Conservation (phyloP, 2,329 filamentous ascomycete genomes). For the Purpureocillium lavendulum region DNA sequence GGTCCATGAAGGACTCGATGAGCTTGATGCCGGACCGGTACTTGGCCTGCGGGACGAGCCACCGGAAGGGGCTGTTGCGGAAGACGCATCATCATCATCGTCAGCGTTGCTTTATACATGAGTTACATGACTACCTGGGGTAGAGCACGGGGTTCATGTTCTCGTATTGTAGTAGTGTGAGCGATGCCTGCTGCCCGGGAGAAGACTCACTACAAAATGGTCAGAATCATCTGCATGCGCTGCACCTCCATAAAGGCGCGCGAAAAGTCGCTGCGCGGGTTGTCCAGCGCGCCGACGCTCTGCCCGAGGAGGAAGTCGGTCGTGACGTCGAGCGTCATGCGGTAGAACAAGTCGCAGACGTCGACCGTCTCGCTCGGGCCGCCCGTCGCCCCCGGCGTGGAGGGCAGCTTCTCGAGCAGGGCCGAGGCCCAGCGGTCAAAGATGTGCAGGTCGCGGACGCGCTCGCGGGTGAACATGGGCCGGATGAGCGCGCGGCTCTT, state of each 20-base stretch:
- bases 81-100: too few relatives aligned
- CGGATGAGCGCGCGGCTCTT: conserved; percentile 69
- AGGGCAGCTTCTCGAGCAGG: conserved; percentile 9
- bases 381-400: conserved; percentile 21
- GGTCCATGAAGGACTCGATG: conserved; percentile 69
- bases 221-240: conserved; percentile 45
- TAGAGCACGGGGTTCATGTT: too few relatives aligned
- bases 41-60: conserved; percentile 51
- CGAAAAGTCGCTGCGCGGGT: conserved; percentile 61
- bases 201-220: conserved; percentile 10
- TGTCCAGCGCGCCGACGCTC: conserved; percentile 19
- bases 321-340: conserved; percentile 73
- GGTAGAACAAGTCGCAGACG: conserved; percentile 70
- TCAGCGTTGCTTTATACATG: too few relatives aligned
- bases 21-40: conserved; percentile 58
- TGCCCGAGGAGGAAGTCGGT: conserved; percentile 77
- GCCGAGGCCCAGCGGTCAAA: conserved; percentile 46
- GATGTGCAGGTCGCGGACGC: conserved; percentile 70
- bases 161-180: too few relatives aligned
- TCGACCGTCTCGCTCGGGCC: conserved; percentile 59
- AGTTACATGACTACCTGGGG: too few relatives aligned
- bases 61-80: conserved; percentile 51
- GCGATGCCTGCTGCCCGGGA: too few relatives aligned
- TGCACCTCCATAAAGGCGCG: conserved; percentile 76
- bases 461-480: conserved; percentile 79